Base-by-base conservation (phyloP, 257 asterid genomes). In the Solanum virginianum region DNA sequence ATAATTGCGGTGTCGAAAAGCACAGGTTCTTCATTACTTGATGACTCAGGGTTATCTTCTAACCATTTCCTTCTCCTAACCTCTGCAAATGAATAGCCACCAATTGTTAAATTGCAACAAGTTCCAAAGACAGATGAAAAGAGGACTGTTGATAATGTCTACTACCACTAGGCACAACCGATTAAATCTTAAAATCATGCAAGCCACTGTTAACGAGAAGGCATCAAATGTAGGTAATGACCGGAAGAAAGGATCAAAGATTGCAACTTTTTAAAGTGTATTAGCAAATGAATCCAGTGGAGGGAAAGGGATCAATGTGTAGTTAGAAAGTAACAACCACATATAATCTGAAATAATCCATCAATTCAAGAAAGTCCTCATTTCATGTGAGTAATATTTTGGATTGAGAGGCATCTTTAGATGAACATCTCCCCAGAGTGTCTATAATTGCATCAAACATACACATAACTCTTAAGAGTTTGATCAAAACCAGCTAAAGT, bases 21-120 rank as follows among this genome's bases (percentile, higher is more conserved):
- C 41, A 96, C 88, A 68, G 98, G 98, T 69, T 92, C 91, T 45
- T 92, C 93, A 55, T 95, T 97, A 83, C 86, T 95, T 49, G 99
- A 94, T 75, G 99, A 92, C 86, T 91, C 91, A 7, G 99, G 99
- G 83, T 87, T 93, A 72, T 88, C 92, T 90, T 95, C 89, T 86
- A 94, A 89, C 98, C 96, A 94, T 88, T 95, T 97, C 88, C 99
- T 92, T 92, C 98, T 94, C 94, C 88, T 97, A 87, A 93, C 98
- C 87, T 97, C 98, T 97, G 96, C 88, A 90, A 85, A 80, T 26
- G 81, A 65, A 32, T 39, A 74, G 39, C 56, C 66, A 80, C 14
- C 41, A 63, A 41, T 20, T 49, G 43, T 22, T 47, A 22, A 4
- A 45, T 14, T 49, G 81, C 10, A 8, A 22, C 49, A 13, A 47